phyloP scores from a whole-genome alignment of 2,329 filamentous ascomycete genomes.

The Huntiella moniliformis region DNA sequence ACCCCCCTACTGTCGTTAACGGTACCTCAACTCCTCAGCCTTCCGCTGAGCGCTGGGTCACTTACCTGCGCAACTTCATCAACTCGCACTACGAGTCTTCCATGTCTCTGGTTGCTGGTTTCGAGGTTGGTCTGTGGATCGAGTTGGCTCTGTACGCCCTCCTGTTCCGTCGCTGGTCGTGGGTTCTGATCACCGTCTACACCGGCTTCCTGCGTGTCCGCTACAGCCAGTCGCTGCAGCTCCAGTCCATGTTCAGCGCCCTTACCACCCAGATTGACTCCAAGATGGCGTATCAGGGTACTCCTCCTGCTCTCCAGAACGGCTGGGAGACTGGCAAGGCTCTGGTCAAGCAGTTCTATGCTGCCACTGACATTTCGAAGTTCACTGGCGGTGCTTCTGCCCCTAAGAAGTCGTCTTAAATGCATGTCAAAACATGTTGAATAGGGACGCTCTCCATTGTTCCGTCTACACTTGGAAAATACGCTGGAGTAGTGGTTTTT shows the following conservation, averaged over 20 bases:
- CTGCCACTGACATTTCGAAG: conserved; percentile 33
- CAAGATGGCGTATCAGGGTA: conserved; percentile 68
- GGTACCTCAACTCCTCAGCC: conserved; percentile 32
- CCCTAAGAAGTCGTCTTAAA: conserved; percentile 36
- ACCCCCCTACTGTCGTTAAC: conserved; percentile 41
- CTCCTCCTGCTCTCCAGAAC: conserved; percentile 59
- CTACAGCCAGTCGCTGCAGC: conserved; percentile 76
- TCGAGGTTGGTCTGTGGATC: conserved; percentile 77
- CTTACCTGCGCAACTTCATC: conserved; percentile 76
- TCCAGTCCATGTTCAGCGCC: conserved; percentile 63
- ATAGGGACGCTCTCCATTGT: neutral
- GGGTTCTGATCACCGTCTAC: conserved; percentile 74
- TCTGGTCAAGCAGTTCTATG: conserved; percentile 52
- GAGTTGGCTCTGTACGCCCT: conserved; percentile 66
- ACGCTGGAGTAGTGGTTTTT: too few species aligned
- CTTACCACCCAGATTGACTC: conserved; percentile 62
- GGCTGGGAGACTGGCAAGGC: conserved; percentile 68
- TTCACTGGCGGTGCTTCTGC: conserved; percentile 6
- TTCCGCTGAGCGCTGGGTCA: conserved; percentile 26
- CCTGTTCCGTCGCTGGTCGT: conserved; percentile 76
- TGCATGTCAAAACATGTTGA: neutral
- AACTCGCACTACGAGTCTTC: conserved; percentile 95
- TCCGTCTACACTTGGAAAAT: too few species aligned
- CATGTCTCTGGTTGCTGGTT: conserved; percentile 78
- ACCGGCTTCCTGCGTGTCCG: conserved; percentile 82